Percentiles rank a stretch among this genome's conserved stretches.
phyloP scores from a whole-genome alignment of 2,329 filamentous ascomycete genomes.

The Fusarium verticillioides region DNA sequence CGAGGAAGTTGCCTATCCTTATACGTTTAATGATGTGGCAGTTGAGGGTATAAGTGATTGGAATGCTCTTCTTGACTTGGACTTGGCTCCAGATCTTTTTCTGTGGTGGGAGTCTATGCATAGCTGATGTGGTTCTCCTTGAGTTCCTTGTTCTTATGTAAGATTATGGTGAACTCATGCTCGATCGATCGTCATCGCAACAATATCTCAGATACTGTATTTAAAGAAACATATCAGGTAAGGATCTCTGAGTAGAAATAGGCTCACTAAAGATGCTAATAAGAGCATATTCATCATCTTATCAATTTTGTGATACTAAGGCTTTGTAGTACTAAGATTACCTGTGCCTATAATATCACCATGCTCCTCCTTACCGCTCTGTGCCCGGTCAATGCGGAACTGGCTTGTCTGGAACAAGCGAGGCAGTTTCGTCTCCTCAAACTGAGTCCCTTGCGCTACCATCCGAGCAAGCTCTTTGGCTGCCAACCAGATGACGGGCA shows the following conservation, averaged over 20 bases:
- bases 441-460: background rate
- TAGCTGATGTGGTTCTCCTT: background rate
- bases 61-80: background rate
- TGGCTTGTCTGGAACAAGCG: constrained; percentile 3
- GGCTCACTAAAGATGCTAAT: rapidly evolving
- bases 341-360: constrained; percentile 8
- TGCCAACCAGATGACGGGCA: constrained; percentile 5
- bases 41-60: background rate
- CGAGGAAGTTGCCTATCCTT: background rate
- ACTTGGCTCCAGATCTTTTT: background rate
- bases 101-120: background rate
- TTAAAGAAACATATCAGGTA: rapidly evolving
- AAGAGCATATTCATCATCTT: background rate
- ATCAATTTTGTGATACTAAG: background rate
- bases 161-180: background rate
- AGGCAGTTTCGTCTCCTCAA: background rate
- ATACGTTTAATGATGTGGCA: background rate
- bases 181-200: rapidly evolving
- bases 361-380: background rate
- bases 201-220: rapidly evolving
- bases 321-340: background rate
- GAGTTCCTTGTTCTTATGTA: background rate
- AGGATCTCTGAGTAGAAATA: background rate
- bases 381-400: constrained; percentile 2
- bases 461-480: background rate